A percentile compares a stretch with the other conserved stretches of the same genome.
These are phyloP conservation scores for Calonectria pseudoreteaudii DNA, from an alignment of 2,329 filamentous ascomycete genomes.

Conservation along the genomic window DNA sequence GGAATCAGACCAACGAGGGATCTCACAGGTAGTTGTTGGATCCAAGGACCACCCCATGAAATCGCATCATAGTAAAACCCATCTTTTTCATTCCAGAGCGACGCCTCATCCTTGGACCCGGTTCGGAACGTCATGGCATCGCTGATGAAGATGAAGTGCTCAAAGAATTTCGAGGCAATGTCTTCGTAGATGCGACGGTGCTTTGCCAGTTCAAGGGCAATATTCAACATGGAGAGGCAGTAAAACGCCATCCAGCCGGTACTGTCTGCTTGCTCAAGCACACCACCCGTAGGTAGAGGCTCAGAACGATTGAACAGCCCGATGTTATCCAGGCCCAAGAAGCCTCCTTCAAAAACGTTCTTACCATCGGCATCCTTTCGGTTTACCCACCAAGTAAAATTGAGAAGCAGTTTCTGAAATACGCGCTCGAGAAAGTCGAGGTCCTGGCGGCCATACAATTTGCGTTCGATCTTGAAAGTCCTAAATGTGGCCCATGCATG, in stretches of 20 bases:
- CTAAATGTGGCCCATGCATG: conserved; percentile 97
- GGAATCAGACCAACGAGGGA: conserved; percentile 95
- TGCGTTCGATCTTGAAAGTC: conserved; percentile 97
- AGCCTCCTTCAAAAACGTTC: conserved; percentile 97
- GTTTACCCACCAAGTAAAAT: conserved; percentile 99
- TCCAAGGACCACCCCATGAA: conserved; percentile 93
- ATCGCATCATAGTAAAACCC: conserved; percentile 99
- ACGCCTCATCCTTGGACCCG: conserved; percentile 78
- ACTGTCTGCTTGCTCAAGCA: conserved; percentile 95
- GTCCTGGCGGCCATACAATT: conserved; percentile 95
- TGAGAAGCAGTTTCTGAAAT: conserved; percentile 94
- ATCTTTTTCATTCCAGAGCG: conserved; percentile 95
- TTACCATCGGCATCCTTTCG: conserved; percentile 94
- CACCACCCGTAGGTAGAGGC: conserved; percentile 91
- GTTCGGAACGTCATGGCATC: conserved; percentile 93
- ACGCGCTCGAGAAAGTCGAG: conserved; percentile 95
- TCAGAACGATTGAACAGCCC: conserved; percentile 97
- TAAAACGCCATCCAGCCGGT: conserved; percentile 99
- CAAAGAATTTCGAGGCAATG: conserved; percentile 97
- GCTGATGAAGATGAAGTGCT: conserved; percentile 97
- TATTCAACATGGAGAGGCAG: conserved; percentile 96
- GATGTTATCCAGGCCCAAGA: conserved; percentile 96
- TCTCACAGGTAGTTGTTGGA: conserved; percentile 90
- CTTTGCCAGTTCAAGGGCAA: conserved; percentile 93
- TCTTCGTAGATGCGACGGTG: conserved; percentile 96